Conservation (phyloP, 139 green algal genomes). For the Prasinococcaceae sp. region DNA sequence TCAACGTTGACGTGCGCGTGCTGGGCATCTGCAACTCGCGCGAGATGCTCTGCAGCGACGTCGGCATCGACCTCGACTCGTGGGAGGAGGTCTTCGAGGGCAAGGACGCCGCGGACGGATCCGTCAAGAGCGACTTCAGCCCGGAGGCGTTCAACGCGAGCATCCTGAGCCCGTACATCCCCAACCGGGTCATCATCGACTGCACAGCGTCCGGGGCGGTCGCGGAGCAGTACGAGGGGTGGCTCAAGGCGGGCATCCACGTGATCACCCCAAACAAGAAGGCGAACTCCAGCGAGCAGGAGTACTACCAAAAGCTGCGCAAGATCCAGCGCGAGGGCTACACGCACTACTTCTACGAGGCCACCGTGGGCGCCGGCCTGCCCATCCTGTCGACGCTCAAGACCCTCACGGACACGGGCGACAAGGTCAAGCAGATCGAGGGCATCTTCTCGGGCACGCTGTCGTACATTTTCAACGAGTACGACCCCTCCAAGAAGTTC, state of each 20-base stretch:
- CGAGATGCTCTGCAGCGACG: slow-evolving; percentile 47
- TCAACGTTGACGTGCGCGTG: slow-evolving; percentile 74
- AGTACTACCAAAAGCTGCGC: slow-evolving; percentile 63
- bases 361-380: slow-evolving; percentile 76
- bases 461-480: slow-evolving; percentile 96
- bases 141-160: slow-evolving; percentile 53
- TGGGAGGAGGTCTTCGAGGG: slow-evolving; percentile 55
- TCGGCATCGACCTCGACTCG: slow-evolving; percentile 51
- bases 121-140: too few species aligned
- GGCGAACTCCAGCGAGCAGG: slow-evolving; percentile 62
- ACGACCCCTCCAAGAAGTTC: slow-evolving; percentile 45
- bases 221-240: slow-evolving; percentile 34
- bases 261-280: slow-evolving; percentile 73
- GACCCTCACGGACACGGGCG: slow-evolving; percentile 73
- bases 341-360: slow-evolving; percentile 96
- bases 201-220: slow-evolving; percentile 68
- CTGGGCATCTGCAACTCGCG: slow-evolving; percentile 52
- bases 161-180: slow-evolving; percentile 56
- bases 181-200: slow-evolving; percentile 89
- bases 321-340: slow-evolving; percentile 65
- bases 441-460: slow-evolving; percentile 91
- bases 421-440: slow-evolving; percentile 51
- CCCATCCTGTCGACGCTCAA: slow-evolving; percentile 87
- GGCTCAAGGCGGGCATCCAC: slow-evolving; percentile 65
- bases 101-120: slow-evolving; percentile 21